Conservation (phyloP, 345 rosid genomes). For the Carallia brachiata region DNA sequence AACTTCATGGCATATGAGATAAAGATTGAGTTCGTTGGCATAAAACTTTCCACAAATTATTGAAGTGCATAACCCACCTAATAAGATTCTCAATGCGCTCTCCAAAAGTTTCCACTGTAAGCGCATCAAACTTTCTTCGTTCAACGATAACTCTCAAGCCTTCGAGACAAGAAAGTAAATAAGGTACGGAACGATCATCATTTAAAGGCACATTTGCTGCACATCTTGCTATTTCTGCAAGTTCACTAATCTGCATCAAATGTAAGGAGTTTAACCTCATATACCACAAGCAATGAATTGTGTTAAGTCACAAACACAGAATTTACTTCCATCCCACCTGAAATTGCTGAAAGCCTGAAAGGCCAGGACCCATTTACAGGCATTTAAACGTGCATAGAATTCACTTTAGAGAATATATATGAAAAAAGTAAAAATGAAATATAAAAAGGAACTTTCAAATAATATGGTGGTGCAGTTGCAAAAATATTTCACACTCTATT, state of each 20-base stretch:
- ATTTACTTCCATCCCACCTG: constrained; percentile 4
- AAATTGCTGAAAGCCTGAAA: neutral
- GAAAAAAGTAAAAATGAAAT: neutral
- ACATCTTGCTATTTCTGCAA: constrained; percentile 96
- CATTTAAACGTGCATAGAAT: neutral
- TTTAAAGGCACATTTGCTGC: constrained; percentile 75
- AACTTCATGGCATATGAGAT: neutral
- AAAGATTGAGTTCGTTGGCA: neutral
- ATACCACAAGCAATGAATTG: constrained; percentile 4
- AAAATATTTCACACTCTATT: too few relatives aligned
- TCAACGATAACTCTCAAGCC: constrained; percentile 78
- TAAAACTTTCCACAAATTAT: constrained; percentile 6
- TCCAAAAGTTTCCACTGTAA: constrained; percentile 95
- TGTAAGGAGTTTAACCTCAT: constrained; percentile 23
- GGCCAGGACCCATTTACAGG: neutral
- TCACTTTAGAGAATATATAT: neutral
- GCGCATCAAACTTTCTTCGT: constrained; percentile 90
- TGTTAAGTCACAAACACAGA: neutral
- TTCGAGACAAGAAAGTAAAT: constrained; percentile 74
- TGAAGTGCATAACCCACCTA: constrained; percentile 44
- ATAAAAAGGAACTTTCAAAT: neutral
- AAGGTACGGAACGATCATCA: constrained; percentile 68
- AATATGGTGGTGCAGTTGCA: neutral
- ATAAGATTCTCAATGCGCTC: constrained; percentile 90
- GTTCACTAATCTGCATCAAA: constrained; percentile 81